Percentiles rank a stretch among this genome's conserved stretches.
Conservation (phyloP, 2,329 filamentous ascomycete species). For the Cytospora chrysosperma region DNA sequence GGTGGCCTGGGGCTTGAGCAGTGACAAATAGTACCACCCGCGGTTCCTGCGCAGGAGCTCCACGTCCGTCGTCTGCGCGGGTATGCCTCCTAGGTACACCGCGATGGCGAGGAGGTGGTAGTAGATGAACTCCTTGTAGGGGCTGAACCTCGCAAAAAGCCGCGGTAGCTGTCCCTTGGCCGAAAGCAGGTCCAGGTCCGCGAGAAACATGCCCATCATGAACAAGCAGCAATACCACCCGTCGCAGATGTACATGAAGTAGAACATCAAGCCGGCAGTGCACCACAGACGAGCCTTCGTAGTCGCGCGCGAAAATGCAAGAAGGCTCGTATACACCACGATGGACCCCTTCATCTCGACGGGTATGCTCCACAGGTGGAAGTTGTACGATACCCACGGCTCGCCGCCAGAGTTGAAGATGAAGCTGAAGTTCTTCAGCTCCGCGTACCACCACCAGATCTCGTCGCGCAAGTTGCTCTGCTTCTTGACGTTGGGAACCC, state of each 20-base stretch:
- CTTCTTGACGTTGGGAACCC: slow-evolving; percentile 38
- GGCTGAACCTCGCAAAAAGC: slow-evolving; percentile 45
- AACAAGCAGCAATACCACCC: slow-evolving; percentile 63
- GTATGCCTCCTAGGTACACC: slow-evolving; percentile 61
- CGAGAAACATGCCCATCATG: slow-evolving; percentile 58
- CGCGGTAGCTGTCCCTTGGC: slow-evolving; percentile 47
- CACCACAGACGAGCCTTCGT: slow-evolving; percentile 55
- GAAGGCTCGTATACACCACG: slow-evolving; percentile 55
- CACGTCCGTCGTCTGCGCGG: slow-evolving; percentile 49
- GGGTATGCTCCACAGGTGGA: slow-evolving; percentile 63
- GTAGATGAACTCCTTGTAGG: slow-evolving; percentile 51
- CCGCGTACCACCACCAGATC: slow-evolving; percentile 48
- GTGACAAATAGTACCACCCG: slow-evolving; percentile 61
- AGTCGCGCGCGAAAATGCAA: slow-evolving; percentile 57
- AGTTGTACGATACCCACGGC: slow-evolving; percentile 58
- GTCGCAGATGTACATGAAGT: slow-evolving; percentile 68
- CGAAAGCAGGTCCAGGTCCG: slow-evolving; percentile 59
- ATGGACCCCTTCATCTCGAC: slow-evolving; percentile 65
- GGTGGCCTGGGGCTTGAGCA: slow-evolving; percentile 63
- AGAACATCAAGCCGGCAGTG: slow-evolving; percentile 53
- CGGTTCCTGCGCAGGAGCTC: slow-evolving; percentile 51
- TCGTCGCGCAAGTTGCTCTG: slow-evolving; percentile 47
- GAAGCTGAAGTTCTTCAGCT: slow-evolving; percentile 70
- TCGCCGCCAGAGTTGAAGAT: slow-evolving; percentile 58
- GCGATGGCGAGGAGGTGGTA: slow-evolving; percentile 51